These are phyloP conservation scores for Kwoniella europaea DNA, from an alignment of 768 basidiomycete genomes.

Conservation along the genomic window DNA sequence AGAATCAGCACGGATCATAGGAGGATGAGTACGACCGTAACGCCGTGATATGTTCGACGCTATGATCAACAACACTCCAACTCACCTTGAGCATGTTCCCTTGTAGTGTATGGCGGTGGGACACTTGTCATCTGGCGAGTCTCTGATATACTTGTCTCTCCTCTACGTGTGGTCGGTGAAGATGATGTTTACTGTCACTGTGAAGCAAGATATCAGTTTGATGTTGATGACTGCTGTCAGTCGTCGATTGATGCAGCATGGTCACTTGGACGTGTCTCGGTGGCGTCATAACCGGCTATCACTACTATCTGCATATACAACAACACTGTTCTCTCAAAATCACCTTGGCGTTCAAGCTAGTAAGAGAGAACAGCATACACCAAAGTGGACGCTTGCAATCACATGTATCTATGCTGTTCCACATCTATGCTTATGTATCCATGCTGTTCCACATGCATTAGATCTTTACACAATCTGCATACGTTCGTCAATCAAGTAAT, in stretches of 20 bases:
- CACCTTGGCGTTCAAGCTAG: too few species aligned
- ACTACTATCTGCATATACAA: background rate
- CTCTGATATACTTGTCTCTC: background rate
- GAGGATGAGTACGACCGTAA: background rate
- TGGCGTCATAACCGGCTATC: background rate
- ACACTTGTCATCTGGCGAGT: constrained; percentile 21
- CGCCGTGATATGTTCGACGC: background rate
- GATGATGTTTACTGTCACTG: background rate
- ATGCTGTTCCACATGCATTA: too few species aligned
- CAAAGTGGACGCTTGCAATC: too few species aligned
- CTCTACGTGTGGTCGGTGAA: background rate
- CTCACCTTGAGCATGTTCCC: constrained; percentile 41
- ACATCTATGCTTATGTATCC: too few species aligned
- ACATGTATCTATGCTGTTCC: too few species aligned
- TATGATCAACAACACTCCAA: background rate
- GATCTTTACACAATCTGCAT: too few species aligned
- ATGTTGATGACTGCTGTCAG: background rate
- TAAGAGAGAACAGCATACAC: too few species aligned
- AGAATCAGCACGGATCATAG: background rate
- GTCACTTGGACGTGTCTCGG: too few species aligned
- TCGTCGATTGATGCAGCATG: background rate
- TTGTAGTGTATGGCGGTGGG: constrained; percentile 29
- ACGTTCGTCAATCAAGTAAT: background rate
- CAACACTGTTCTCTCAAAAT: too few species aligned
- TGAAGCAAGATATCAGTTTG: background rate